Conservation (phyloP, 257 asterid species). For the Anisodus acutangulus region DNA sequence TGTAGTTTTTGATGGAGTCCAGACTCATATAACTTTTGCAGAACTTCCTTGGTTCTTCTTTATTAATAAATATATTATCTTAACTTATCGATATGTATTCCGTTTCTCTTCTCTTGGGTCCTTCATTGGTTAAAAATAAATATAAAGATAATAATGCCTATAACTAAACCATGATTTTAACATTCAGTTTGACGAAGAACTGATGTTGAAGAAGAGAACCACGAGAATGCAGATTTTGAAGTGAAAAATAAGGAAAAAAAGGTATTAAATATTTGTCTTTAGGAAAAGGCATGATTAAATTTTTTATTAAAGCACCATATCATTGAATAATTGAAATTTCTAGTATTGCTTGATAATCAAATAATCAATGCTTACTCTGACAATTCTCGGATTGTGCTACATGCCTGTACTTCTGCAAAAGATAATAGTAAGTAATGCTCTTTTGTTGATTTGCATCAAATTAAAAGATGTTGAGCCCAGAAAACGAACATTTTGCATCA, state of each 20-base stretch:
- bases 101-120: not conserved
- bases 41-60: not conserved
- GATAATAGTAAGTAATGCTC: not conserved
- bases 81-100: not conserved
- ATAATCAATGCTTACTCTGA: not conserved
- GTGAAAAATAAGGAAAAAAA: not conserved
- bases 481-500: not conserved
- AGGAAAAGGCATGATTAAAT: not conserved
- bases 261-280: not conserved
- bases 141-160: not conserved
- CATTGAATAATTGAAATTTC: constrained; percentile 5
- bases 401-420: not conserved
- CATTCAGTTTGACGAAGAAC: not conserved
- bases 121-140: not conserved
- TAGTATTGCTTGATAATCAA: not conserved
- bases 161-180: not conserved
- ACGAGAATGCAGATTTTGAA: not conserved
- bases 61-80: not conserved
- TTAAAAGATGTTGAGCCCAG: constrained; percentile 2
- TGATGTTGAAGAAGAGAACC: constrained; percentile 14
- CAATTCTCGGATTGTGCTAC: not conserved
- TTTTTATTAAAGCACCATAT: not conserved
- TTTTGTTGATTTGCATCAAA: not conserved
- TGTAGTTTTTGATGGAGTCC: not conserved
- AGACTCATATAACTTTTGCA: not conserved